A percentile compares a stretch with the other conserved stretches of the same genome.
These are phyloP conservation scores for Lactuca saligna DNA, from an alignment of 129 eudicot genomes.

Conservation along the genomic window DNA sequence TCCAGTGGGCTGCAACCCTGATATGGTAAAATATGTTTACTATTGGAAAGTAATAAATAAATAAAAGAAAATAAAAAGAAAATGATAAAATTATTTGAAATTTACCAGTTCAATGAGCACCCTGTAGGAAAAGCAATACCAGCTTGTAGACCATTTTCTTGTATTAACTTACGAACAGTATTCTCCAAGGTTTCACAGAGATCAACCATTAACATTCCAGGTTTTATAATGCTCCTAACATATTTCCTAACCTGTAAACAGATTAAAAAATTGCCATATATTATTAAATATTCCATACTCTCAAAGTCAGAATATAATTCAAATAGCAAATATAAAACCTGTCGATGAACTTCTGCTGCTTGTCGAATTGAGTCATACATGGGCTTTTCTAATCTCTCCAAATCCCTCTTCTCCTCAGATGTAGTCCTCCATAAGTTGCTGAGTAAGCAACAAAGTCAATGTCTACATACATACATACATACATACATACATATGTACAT, in stretches of 20 bases:
- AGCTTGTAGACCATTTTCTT: slow-evolving; percentile 96
- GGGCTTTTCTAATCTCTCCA: slow-evolving; percentile 95
- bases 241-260: slow-evolving; percentile 81
- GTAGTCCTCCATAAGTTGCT: slow-evolving; percentile 98
- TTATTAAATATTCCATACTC: background rate
- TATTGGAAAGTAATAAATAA: slow-evolving; percentile 9
- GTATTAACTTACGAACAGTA: slow-evolving; percentile 88
- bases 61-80: background rate
- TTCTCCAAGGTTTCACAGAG: slow-evolving; percentile 99
- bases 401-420: slow-evolving; percentile 95
- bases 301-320: background rate
- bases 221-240: slow-evolving; percentile 79
- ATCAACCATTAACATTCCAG: slow-evolving; percentile 97
- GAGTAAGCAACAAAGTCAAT: slow-evolving; percentile 1
- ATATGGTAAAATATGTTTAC: slow-evolving; percentile 5
- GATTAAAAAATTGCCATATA: background rate
- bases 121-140: slow-evolving; percentile 99
- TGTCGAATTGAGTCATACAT: slow-evolving; percentile 85
- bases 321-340: slow-evolving; percentile 44
- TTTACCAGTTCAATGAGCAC: slow-evolving; percentile 93
- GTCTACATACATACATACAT: background rate
- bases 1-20: slow-evolving; percentile 99
- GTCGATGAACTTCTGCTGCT: slow-evolving; percentile 99
- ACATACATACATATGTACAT: background rate
- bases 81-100: background rate